Conservation (phyloP, 2,329 filamentous ascomycete genomes). For the Alternaria consortialis region DNA sequence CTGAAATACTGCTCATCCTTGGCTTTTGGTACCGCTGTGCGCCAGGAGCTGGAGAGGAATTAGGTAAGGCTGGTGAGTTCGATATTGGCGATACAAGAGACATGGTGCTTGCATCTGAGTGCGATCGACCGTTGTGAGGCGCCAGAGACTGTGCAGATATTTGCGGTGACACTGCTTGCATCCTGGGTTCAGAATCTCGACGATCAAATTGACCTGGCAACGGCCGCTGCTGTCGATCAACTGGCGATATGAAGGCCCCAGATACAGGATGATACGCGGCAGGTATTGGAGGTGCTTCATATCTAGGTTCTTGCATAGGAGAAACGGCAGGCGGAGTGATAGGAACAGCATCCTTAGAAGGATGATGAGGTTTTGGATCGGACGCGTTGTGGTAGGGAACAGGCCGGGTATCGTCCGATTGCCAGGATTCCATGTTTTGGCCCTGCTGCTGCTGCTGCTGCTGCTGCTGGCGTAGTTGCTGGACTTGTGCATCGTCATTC, state of each 20-base stretch:
- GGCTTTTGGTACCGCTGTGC: conserved; percentile 35
- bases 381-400: conserved; percentile 31
- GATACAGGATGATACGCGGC: conserved; percentile 47
- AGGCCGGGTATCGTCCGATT: conserved; percentile 15
- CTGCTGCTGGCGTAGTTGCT: conserved; percentile 27
- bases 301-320: conserved; percentile 39
- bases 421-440: conserved; percentile 17
- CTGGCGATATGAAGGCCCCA: conserved; percentile 42
- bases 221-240: conserved; percentile 24
- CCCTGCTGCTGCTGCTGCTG: conserved; percentile 23
- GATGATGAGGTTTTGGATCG: conserved; percentile 24
- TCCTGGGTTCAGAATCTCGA: conserved; percentile 41
- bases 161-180: conserved; percentile 46
- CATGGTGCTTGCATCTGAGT: conserved; percentile 40
- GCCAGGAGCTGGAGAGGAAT: conserved; percentile 16
- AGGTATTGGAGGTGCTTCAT: conserved; percentile 49
- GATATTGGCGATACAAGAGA: conserved; percentile 46
- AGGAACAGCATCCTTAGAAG: conserved; percentile 18
- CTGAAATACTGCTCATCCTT: conserved; percentile 50
- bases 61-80: conserved; percentile 30
- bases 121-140: conserved; percentile 30
- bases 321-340: conserved; percentile 32
- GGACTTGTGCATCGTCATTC: conserved; percentile 12
- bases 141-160: conserved; percentile 43
- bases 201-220: conserved; percentile 26